Percentiles rank a stretch among this genome's conserved stretches.
These are phyloP conservation scores for Pleurotus citrinopileatus DNA, from an alignment of 768 basidiomycete species.

Conservation along the genomic window DNA sequence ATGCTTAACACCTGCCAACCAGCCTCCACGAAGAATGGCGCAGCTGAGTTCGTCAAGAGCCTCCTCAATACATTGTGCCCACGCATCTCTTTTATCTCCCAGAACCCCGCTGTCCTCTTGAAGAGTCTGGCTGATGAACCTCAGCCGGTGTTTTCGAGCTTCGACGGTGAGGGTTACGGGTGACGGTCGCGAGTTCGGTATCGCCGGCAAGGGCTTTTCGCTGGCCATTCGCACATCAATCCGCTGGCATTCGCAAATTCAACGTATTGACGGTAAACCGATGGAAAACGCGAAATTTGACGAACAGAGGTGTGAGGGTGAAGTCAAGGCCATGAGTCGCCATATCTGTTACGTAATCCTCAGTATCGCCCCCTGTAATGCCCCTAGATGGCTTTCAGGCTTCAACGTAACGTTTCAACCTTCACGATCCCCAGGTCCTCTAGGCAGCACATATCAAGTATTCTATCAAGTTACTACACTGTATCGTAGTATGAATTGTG, in stretches of 20 bases:
- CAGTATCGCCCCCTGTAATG: too few relatives aligned
- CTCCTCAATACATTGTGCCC: constrained; percentile 43
- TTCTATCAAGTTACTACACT: too few relatives aligned
- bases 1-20: constrained; percentile 44
- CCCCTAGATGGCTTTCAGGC: too few relatives aligned
- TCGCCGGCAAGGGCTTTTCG: constrained; percentile 14
- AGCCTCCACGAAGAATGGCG: constrained; percentile 36
- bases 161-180: constrained; percentile 33
- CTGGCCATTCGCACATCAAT: not conserved
- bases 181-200: constrained; percentile 4
- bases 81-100: constrained; percentile 32
- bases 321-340: too few relatives aligned
- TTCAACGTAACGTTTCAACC: too few relatives aligned
- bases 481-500: too few relatives aligned
- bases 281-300: too few relatives aligned
- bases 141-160: constrained; percentile 37
- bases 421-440: too few relatives aligned
- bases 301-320: too few relatives aligned
- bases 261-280: too few relatives aligned
- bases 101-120: constrained; percentile 30
- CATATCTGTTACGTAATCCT: too few relatives aligned
- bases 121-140: constrained; percentile 38
- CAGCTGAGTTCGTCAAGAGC: constrained; percentile 45
- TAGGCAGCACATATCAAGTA: too few relatives aligned
- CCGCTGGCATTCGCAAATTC: not conserved